Evolutionary conservation across 257 asterid species (phyloP), one percentile per base, ranked within the genome.

Genomic region (Petunia axillaris): DNA sequence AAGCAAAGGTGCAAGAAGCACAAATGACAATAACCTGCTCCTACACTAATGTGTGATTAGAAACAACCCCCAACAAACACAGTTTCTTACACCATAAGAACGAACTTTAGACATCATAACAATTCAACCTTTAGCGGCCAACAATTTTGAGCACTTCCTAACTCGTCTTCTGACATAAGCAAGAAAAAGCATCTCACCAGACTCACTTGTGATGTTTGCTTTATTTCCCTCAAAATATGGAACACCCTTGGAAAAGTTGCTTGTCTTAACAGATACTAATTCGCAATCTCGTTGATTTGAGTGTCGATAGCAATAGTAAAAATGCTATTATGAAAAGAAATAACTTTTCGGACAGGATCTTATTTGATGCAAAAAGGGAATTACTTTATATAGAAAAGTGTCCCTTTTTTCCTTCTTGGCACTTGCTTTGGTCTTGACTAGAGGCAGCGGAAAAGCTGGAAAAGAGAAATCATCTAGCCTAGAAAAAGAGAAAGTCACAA

Each of bases 371-470:
- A 25, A 16, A 7, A 59, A 5, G 4, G 65, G 40, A 39, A 60
- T 25, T 8, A 60, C 40, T 25, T 2, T 5, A 8, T 41, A 62
- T 35, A 62, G 3, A 60, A 60, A 6, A 6, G 67, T 62, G 67
- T 16, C 8, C 15, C 15, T 62, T 8, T 62, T 62, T 35, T 25
- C 25, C 25, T 35, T 14, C 36, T 40, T 65, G 74, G 53, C 74
- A 40, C 46, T 25, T 25, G 25, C 25, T 65, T 65, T 40, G 52
- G 52, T 40, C 40, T 40, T 39, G 36, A 65, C 74, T 8, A 65
- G 40, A 65, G 62, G 25, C 78, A 73, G 11, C 63, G 36, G 59
- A 73, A 36, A 73, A 73, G 78, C 63, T 52, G 62, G 78, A 73
- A 36, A 50, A 36, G 44, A 36, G 78, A 50, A 35, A 73, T 50